Base-by-base conservation (phyloP, 371 early-diverging fungal species). In the Mortierella sp. region DNA sequence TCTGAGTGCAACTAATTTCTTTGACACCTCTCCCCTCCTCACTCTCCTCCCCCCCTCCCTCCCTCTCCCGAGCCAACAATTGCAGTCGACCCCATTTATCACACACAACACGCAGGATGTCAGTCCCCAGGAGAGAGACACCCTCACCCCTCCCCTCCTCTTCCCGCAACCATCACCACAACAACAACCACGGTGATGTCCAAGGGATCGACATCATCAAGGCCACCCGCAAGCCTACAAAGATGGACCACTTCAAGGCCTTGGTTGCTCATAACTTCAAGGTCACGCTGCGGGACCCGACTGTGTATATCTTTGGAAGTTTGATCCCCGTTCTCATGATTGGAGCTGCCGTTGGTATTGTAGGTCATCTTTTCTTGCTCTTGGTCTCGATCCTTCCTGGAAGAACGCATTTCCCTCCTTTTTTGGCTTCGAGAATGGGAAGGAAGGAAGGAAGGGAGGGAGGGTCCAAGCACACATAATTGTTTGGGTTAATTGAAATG, bases 291-390 rank as follows among this genome's bases (percentile, higher is more conserved):
- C 44, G 82, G 14, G 63, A 70, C 31, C 82, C 76, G 2, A 39
- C 67, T 19, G 70, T 78, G 4, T 77, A 64, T 41, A 68, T 85
- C 70, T 50, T 82, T 71, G 85, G 85, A 41, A 43, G 68, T 52
- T 2, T 75, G 16, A 67, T 82, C 43, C 85, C 85, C n/a, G 13
- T 81, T 10, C 53, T 77, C 34, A 79, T 79, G 85, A 76, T 85
- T 34, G 80, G 80, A 8, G 58, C 72, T 14, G 85, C 85, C 64
- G 79, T 85, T 40, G 80, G 77, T 22, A 85, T 82, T 24, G 82
- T 82, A 82, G 63, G 82, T 77, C 2, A 7, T 31, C 26, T 52
- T 39, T 50, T 41, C 41, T 1, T 22, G 22, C 34, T 29, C 29
- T 16, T 47, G 52, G 22, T 53, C 26, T 37, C 31, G 9, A 69